A percentile compares a stretch with the other conserved stretches of the same genome.
phyloP scores from a whole-genome alignment of 2,329 filamentous ascomycete species.

The Thyridium curvatum region DNA sequence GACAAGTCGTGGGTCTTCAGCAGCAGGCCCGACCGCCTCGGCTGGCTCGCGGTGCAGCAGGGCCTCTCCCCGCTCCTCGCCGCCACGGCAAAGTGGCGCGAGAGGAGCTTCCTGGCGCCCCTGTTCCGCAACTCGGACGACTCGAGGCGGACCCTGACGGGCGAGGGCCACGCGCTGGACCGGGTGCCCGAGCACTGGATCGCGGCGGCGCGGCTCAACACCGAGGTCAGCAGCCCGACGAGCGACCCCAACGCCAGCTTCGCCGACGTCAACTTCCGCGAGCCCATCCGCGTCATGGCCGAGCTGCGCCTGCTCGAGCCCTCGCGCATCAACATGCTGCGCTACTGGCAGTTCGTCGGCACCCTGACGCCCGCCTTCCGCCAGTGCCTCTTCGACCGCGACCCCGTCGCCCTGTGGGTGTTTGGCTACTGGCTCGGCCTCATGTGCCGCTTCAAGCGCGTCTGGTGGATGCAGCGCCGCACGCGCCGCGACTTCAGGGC shows the following conservation, averaged over 20 bases:
- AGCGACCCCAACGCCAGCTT: constrained; percentile 2
- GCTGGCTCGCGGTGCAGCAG: constrained; percentile 13
- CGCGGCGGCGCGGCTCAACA: constrained; percentile 9
- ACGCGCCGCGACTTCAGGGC: constrained; percentile 14
- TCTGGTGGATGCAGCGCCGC: constrained; percentile 14
- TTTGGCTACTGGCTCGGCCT: constrained; percentile 18
- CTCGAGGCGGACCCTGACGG: constrained; percentile 9
- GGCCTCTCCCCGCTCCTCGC: constrained; percentile 12
- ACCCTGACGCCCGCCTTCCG: constrained; percentile 11
- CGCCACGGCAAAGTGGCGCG: constrained; percentile 9
- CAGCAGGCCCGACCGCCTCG: constrained; percentile 9
- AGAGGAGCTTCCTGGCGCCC: constrained; percentile 7
- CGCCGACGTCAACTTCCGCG: constrained; percentile 10
- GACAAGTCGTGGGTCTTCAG: constrained; percentile 15
- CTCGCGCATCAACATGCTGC: constrained; percentile 7
- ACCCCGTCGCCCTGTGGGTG: constrained; percentile 14
- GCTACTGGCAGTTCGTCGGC: constrained; percentile 13
- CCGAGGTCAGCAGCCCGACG: background rate
- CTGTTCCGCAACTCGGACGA: constrained; percentile 11
- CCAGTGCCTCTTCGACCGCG: constrained; percentile 9
- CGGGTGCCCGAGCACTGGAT: constrained; percentile 12
- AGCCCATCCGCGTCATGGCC: constrained; percentile 10
- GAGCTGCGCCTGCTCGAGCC: constrained; percentile 8
- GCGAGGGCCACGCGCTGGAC: constrained; percentile 9
- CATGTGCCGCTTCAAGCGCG: constrained; percentile 11